Percentiles rank a stretch among this genome's conserved stretches.
phyloP scores from a whole-genome alignment of 768 basidiomycete species.

The Lactifluus piperatus region DNA sequence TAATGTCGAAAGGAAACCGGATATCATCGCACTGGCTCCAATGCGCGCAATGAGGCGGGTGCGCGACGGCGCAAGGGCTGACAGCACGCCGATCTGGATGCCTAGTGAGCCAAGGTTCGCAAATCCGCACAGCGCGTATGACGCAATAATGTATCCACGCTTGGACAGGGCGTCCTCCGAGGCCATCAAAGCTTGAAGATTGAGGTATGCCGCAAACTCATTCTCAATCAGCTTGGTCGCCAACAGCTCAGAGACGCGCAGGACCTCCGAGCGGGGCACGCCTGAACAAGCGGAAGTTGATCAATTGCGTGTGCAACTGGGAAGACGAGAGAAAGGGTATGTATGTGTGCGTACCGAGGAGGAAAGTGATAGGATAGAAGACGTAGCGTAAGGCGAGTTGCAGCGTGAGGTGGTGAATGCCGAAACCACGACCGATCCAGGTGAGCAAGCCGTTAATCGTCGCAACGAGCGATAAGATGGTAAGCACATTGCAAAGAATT shows the following conservation, averaged over 20 bases:
- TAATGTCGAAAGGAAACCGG: constrained; percentile 58
- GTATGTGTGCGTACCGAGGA: constrained; percentile 35
- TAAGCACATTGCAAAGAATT: constrained; percentile 82
- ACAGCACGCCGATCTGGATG: constrained; percentile 75
- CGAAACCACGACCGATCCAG: constrained; percentile 83
- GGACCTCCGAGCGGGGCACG: constrained; percentile 74
- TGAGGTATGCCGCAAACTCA: constrained; percentile 71
- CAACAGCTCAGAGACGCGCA: constrained; percentile 70
- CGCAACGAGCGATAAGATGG: constrained; percentile 74
- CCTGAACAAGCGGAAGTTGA: constrained; percentile 31
- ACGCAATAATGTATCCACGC: constrained; percentile 74
- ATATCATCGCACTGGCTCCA: constrained; percentile 61
- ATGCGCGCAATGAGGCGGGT: constrained; percentile 61
- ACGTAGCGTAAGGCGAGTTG: constrained; percentile 81
- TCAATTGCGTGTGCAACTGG: background rate
- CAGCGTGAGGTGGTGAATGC: constrained; percentile 72
- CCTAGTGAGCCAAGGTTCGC: constrained; percentile 82
- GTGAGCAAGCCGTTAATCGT: constrained; percentile 78
- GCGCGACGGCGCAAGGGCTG: constrained; percentile 60
- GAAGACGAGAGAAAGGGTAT: constrained; percentile 3
- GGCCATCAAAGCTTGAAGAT: constrained; percentile 41
- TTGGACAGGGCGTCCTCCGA: constrained; percentile 47
- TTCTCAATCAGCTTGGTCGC: constrained; percentile 84
- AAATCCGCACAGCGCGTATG: constrained; percentile 87
- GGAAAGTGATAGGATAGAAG: constrained; percentile 82